Evolutionary conservation across 2,329 filamentous ascomycete species (phyloP), one percentile per base, ranked within the genome.

Genomic region (Hirsutella thompsonii): DNA sequence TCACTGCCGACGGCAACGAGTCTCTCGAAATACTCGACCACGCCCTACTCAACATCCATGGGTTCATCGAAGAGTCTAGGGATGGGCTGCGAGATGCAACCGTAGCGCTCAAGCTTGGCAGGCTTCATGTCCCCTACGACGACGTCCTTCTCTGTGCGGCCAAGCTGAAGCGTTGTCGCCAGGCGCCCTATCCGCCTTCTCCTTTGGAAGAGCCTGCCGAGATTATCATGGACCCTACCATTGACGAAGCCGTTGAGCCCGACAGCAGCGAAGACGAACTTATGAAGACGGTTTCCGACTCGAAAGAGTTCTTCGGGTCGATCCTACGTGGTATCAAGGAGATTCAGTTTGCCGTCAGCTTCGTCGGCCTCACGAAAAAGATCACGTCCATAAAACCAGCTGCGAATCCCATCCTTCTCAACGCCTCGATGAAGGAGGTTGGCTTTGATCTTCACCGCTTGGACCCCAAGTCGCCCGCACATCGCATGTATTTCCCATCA

Each of bases 401-500:
- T 3, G 77, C 81, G 21, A 69, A 73, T n/a, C 81, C 86, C 3
- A 73, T 94, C 8, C 78, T 83, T 44, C 70, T 95, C 45, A 94
- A 90, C 54, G 74, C 89, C 36, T 88, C 90, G 6, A 94, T 94
- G 75, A 96, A 98, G 59, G 93, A 98, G 58, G 79, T 98, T 34
- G 90, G 90, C 45, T 75, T 98, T 55, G 92, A 98, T 55, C 68
- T 98, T 33, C 82, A 96, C 56, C 80, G 90, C 19, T 73, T 98
- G 41, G 90, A 98, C 57, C 82, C 86, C 34, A 90, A 86, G 52
- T 94, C 89, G 14, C 88, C 92, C 1, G 88, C 90, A 0, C 92
- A 98, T 68, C 80, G 92, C 47, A 98, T 96, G 92, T 96, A 98
- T 61, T 98, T 98, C 56, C 85, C 89, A 2, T 79, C 83, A 19